These are phyloP conservation scores for Epichloe typhina DNA, from an alignment of 2,329 filamentous ascomycete species.

Conservation along the genomic window DNA sequence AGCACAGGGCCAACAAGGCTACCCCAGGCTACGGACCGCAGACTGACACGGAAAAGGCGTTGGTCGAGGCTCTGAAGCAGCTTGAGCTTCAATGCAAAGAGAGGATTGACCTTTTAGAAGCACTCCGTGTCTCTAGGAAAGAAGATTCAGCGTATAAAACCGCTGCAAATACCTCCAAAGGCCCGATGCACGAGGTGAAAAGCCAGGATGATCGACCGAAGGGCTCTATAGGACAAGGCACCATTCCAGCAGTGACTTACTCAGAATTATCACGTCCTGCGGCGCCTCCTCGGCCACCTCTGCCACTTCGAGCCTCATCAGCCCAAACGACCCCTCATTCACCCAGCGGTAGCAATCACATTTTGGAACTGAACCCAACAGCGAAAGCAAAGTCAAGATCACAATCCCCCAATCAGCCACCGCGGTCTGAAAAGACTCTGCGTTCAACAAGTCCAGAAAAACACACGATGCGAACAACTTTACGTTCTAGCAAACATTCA, in stretches of 20 bases:
- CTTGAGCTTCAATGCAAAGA: conserved; percentile 90
- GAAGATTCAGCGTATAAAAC: conserved; percentile 14
- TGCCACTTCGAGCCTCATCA: conserved; percentile 40
- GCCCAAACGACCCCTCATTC: conserved; percentile 27
- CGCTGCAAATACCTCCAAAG: conserved; percentile 10
- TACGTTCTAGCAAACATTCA: conserved; percentile 34
- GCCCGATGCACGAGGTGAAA: conserved; percentile 7
- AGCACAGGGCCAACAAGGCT: conserved; percentile 66
- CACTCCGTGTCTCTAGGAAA: conserved; percentile 54
- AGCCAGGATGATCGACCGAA: conserved; percentile 13
- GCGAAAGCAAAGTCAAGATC: conserved; percentile 14
- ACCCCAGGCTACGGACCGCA: conserved; percentile 56
- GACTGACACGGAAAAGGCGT: conserved; percentile 69
- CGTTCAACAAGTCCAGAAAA: conserved; percentile 47
- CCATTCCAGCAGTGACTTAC: conserved; percentile 69
- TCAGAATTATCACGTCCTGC: conserved; percentile 63
- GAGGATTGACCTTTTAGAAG: conserved; percentile 75
- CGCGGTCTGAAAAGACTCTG: conserved; percentile 24
- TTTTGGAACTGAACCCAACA: conserved; percentile 7
- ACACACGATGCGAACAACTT: conserved; percentile 47
- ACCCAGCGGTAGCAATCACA: conserved; percentile 15
- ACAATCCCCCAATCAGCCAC: conserved; percentile 21
- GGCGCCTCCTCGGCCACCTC: conserved; percentile 42
- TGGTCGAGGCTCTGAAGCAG: conserved; percentile 68
- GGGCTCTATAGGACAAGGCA: conserved; percentile 67